phyloP scores from a whole-genome alignment of 2,329 filamentous ascomycete genomes.

The Hypoxylon sp. region DNA sequence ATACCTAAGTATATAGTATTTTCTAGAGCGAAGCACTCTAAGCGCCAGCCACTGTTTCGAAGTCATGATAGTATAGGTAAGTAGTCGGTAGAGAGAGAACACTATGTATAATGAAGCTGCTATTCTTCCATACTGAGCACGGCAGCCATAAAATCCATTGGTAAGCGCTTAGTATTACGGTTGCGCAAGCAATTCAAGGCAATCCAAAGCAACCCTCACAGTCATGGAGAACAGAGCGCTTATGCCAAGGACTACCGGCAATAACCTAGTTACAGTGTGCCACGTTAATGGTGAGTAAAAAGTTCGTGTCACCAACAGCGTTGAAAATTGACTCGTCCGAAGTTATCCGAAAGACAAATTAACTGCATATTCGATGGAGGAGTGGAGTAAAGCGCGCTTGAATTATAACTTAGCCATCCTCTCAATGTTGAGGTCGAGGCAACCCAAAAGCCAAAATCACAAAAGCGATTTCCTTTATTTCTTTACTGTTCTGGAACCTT shows the following conservation, averaged over 20 bases:
- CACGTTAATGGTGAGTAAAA: slow-evolving; percentile 10
- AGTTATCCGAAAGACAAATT: slow-evolving; percentile 10
- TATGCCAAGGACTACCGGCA: neutral
- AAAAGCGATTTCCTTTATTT: slow-evolving; percentile 8
- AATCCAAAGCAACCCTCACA: neutral
- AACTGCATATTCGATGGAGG: slow-evolving; percentile 1
- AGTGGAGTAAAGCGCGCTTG: slow-evolving; percentile 6
- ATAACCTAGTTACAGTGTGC: slow-evolving; percentile 3
- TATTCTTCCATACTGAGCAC: too few relatives aligned
- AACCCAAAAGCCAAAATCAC: neutral
- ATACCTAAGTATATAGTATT: neutral
- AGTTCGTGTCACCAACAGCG: slow-evolving; percentile 14
- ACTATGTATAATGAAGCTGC: too few relatives aligned
- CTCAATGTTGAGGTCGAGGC: neutral
- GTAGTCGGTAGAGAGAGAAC: neutral
- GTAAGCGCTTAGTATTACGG: neutral
- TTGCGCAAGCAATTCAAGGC: neutral
- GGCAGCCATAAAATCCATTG: neutral
- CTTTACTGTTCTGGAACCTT: neutral
- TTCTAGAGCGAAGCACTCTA: slow-evolving; percentile 27
- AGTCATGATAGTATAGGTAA: neutral
- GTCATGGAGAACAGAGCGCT: too few relatives aligned
- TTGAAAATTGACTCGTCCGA: slow-evolving; percentile 17
- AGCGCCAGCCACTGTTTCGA: slow-evolving; percentile 16
- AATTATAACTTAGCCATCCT: slow-evolving; percentile 1